Evolutionary conservation across 768 basidiomycete species (phyloP), one percentile per base, ranked within the genome.

Genomic region (Serendipita sp.): DNA sequence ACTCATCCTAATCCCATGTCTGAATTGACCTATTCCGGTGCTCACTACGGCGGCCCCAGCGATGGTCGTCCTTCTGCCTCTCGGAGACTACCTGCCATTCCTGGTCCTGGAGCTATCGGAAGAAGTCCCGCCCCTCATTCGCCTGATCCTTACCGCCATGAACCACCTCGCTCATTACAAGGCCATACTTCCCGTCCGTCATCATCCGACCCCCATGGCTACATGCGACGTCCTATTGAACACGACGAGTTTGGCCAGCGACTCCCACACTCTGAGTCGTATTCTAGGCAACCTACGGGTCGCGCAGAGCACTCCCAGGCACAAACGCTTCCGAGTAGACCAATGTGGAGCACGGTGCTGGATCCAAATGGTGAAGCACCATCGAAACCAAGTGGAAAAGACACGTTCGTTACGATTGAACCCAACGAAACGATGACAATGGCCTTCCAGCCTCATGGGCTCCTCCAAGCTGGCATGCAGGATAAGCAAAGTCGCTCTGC

Each of bases 401-500:
- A 81, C 58, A 83, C 83, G 4, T 86, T 86, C 69, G 83, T 94
- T 61, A 81, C 81, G 1, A 79, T 86, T 51, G 82, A 86, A 30
- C 71, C 83, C 3, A 78, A 83, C 0, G 82, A 85, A 62, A 81
- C 80, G 20, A 85, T 92, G 79, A 94, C 90, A 9, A 95, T 94
- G 70, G 93, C 93, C 1, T 96, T 97, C 70, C 87, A 90, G 0
- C 92, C 94, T 2, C 92, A 95, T 65, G 96, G 96, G 5, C 75
- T 99, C 16, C 82, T 99, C 42, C 93, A 92, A 63, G 91, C 92
- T 61, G 96, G 96, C 41, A 78, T 98, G 66, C 90, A 95, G 69
- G 94, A 97, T 71, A 91, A 91, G 71, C 86, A 94, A 71, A 93
- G 96, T 70, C 83, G 95, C 38, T 96, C 93, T 31, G 96, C 96